Percentiles rank a stretch among this genome's conserved stretches.
phyloP scores from a whole-genome alignment of 78 protist genomes.

The Dictyostelium discoideum region dicty_2.7 NC_007091.3:4984001-4984500 shows the following conservation, averaged over 20 bases:
- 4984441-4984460: slow-evolving; percentile 29
- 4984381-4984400: neutral
- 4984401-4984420: neutral
- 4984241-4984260: slow-evolving; percentile 30
- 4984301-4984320: neutral
- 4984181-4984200: neutral
- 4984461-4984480: neutral
- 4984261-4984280: slow-evolving; percentile 51
- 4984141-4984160: neutral
- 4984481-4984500: neutral
- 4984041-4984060: neutral
- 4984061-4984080: neutral
- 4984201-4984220: slow-evolving; percentile 10
- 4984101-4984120: neutral
- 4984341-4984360: neutral
- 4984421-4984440: slow-evolving; percentile 29
- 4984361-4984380: neutral
- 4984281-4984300: slow-evolving; percentile 34
- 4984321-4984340: neutral
- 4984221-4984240: slow-evolving; percentile 43
- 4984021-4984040: neutral
- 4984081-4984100: neutral
- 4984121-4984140: neutral
- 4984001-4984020: neutral
- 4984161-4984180: slow-evolving; percentile 1